Percentiles rank a stretch among this genome's conserved stretches.
These are phyloP conservation scores for Metschnikowia dekortorum DNA, from an alignment of 805 yeast species.

Conservation along the genomic window DNA sequence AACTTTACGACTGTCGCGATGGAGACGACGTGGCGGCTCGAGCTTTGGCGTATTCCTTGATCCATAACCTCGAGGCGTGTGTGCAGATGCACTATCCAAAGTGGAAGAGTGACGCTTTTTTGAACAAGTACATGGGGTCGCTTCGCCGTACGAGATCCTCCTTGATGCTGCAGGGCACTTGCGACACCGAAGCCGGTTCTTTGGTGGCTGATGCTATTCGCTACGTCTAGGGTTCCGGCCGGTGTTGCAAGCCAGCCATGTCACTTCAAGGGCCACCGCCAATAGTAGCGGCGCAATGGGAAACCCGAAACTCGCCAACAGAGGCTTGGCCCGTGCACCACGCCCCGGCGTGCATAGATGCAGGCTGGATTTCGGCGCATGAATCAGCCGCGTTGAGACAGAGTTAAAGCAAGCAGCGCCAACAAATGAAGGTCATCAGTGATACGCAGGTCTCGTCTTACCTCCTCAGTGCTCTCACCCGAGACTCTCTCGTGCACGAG, in stretches of 20 bases:
- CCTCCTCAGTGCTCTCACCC: slow-evolving; percentile 25
- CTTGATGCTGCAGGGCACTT: slow-evolving; percentile 5
- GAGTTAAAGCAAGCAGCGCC: too few relatives aligned
- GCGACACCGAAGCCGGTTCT: slow-evolving; percentile 2
- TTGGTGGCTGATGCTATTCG: neutral
- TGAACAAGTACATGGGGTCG: slow-evolving; percentile 1
- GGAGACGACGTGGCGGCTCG: slow-evolving; percentile 11
- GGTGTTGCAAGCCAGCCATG: too few relatives aligned
- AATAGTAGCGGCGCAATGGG: too few relatives aligned
- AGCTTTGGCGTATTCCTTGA: slow-evolving; percentile 14
- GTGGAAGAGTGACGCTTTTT: neutral
- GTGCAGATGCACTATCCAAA: slow-evolving; percentile 3
- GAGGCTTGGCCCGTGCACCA: too few relatives aligned
- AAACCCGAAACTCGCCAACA: too few relatives aligned
- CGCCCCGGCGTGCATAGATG: too few relatives aligned
- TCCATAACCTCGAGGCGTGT: slow-evolving; percentile 10
- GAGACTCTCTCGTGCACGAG: slow-evolving; percentile 18
- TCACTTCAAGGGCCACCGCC: too few relatives aligned
- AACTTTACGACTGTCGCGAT: slow-evolving; percentile 17
- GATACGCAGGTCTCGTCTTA: slow-evolving; percentile 27
- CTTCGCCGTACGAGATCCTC: slow-evolving; percentile 4
- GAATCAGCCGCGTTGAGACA: too few relatives aligned
- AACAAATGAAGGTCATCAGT: slow-evolving; percentile 25
- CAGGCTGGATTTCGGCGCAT: too few relatives aligned
- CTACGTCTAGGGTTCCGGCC: neutral